Percentiles rank a stretch among this genome's conserved stretches.
Conservation (phyloP, 1,284 basidiomycete genomes). For the Fomitopsis schrenkii region DNA sequence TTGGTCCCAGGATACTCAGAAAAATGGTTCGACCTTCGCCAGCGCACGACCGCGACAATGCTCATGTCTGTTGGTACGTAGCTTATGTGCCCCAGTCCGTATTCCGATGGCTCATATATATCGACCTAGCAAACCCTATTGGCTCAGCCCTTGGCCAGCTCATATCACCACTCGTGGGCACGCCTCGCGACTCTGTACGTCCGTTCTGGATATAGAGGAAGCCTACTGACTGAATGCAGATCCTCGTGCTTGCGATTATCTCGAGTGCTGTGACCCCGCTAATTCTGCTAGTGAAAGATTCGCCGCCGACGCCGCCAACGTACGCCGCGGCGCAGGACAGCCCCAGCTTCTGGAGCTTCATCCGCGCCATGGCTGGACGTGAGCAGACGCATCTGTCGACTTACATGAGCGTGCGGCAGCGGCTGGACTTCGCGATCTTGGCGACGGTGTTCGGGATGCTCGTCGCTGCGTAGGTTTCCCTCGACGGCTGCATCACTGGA, state of each 20-base stretch:
- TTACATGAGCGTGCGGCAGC: constrained; percentile 58
- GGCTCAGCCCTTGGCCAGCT: constrained; percentile 60
- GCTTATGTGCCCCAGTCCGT: not conserved
- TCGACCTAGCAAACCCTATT: constrained; percentile 10
- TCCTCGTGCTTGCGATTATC: constrained; percentile 65
- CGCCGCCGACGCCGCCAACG: constrained; percentile 73
- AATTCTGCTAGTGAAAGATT: constrained; percentile 48
- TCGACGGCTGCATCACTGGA: not conserved
- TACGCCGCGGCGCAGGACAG: constrained; percentile 59
- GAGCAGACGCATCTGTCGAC: constrained; percentile 35
- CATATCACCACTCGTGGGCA: constrained; percentile 56
- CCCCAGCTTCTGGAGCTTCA: constrained; percentile 48
- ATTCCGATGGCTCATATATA: not conserved
- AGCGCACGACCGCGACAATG: constrained; percentile 77
- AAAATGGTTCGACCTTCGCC: constrained; percentile 68
- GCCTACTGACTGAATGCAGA: constrained; percentile 32
- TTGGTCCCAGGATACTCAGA: constrained; percentile 69
- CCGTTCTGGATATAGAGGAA: no score
- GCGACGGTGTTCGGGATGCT: constrained; percentile 57
- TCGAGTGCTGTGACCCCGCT: constrained; percentile 53
- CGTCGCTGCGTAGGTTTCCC: constrained; percentile 50
- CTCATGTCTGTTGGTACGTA: constrained; percentile 57
- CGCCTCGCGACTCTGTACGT: constrained; percentile 45
- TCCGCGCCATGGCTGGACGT: constrained; percentile 51
- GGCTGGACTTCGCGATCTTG: constrained; percentile 64